phyloP scores from a whole-genome alignment of 352 stramenopile species.

The Phytophthora chlamydospora region DNA sequence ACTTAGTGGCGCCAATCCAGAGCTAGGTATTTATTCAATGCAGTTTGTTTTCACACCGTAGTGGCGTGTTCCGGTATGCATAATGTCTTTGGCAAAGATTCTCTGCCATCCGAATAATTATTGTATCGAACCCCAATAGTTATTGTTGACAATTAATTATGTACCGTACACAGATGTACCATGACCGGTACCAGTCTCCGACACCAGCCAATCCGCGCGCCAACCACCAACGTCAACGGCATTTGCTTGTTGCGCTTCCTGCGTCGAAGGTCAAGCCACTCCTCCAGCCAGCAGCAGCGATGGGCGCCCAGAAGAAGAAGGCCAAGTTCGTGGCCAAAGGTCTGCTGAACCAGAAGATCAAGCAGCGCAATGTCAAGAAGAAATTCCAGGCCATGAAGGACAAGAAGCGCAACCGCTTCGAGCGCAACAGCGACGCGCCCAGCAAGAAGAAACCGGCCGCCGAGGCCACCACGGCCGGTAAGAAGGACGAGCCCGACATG shows the following conservation, averaged over 20 bases:
- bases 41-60: slow-evolving; percentile 8
- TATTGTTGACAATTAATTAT: neutral
- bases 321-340: slow-evolving; percentile 90
- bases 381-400: slow-evolving; percentile 81
- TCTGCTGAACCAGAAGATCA: slow-evolving; percentile 77
- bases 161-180: slow-evolving; percentile 14
- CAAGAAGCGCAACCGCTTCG: slow-evolving; percentile 74
- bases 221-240: slow-evolving; percentile 38
- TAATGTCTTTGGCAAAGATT: too few relatives aligned
- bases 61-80: too few relatives aligned
- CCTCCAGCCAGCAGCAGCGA: slow-evolving; percentile 23
- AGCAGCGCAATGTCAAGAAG: slow-evolving; percentile 87
- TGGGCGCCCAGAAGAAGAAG: slow-evolving; percentile 86
- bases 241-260: slow-evolving; percentile 29
- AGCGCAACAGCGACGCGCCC: slow-evolving; percentile 67
- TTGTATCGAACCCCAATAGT: too few relatives aligned
- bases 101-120: too few relatives aligned
- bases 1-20: neutral
- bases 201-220: slow-evolving; percentile 24
- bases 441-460: slow-evolving; percentile 55
- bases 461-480: slow-evolving; percentile 30
- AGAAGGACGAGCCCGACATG: slow-evolving; percentile 79
- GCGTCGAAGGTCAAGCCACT: neutral
- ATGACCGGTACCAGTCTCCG: neutral
- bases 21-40: slow-evolving; percentile 45